These are phyloP conservation scores for Allium cepa DNA, from an alignment of 106 monocot genomes.

Conservation along the genomic window DNA sequence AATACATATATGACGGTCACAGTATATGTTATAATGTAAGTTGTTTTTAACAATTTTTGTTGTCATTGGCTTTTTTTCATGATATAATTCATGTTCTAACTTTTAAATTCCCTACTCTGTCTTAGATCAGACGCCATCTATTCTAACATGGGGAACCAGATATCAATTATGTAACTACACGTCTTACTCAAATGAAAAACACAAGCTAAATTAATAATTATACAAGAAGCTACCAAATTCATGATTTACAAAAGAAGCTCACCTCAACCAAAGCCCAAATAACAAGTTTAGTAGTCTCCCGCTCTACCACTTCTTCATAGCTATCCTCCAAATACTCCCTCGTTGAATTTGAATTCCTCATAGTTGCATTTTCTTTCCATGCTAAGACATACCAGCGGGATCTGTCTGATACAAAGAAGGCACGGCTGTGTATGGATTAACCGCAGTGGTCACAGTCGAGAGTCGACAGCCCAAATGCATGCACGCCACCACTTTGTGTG, in stretches of 20 bases:
- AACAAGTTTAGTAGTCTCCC: constrained; percentile 77
- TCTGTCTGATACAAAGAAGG: constrained; percentile 91
- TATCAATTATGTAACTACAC: too few relatives aligned
- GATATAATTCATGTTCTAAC: too few relatives aligned
- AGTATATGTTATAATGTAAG: too few relatives aligned
- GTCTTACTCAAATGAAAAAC: too few relatives aligned
- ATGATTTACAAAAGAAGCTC: constrained; percentile 6
- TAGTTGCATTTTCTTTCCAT: constrained; percentile 97
- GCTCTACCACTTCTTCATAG: constrained; percentile 80
- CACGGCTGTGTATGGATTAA: constrained; percentile 61
- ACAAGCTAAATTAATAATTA: too few relatives aligned
- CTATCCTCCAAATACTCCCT: constrained; percentile 92
- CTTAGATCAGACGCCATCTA: too few relatives aligned
- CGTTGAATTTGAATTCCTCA: constrained; percentile 90
- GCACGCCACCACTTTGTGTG: constrained; percentile 89
- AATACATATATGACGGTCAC: too few relatives aligned
- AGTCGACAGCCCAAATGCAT: constrained; percentile 87
- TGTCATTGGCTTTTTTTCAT: too few relatives aligned
- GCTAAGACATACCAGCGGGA: constrained; percentile 83
- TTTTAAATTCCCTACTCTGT: too few relatives aligned
- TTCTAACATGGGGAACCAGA: too few relatives aligned
- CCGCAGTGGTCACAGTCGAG: constrained; percentile 81
- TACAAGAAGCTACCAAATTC: background rate
- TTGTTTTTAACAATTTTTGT: too few relatives aligned
- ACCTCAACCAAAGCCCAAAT: constrained; percentile 83